Evolutionary conservation across 345 rosid genomes (phyloP).

Genomic region (Brassica nigra): DNA sequence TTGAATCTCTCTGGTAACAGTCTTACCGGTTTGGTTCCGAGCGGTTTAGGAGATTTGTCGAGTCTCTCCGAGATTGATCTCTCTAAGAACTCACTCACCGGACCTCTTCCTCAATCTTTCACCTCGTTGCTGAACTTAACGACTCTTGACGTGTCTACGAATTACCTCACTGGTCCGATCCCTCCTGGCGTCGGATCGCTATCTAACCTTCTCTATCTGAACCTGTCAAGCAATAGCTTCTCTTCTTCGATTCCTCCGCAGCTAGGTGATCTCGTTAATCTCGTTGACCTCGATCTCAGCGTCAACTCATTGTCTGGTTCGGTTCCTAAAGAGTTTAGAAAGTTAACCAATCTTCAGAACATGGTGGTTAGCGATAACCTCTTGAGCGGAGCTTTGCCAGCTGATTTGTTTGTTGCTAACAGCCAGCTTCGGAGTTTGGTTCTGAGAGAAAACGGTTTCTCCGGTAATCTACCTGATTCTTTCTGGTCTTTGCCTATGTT

Average conservation of each 20-base stretch:
- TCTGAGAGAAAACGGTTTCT: slow-evolving; percentile 57
- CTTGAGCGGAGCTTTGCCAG: slow-evolving; percentile 63
- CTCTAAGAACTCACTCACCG: slow-evolving; percentile 62
- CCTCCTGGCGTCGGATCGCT: slow-evolving; percentile 62
- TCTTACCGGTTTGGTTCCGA: slow-evolving; percentile 63
- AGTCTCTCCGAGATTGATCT: slow-evolving; percentile 66
- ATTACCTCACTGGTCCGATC: slow-evolving; percentile 63
- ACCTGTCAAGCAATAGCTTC: slow-evolving; percentile 73
- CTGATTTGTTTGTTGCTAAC: slow-evolving; percentile 46
- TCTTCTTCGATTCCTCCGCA: slow-evolving; percentile 67
- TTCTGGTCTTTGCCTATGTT: slow-evolving; percentile 66
- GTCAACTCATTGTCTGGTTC: slow-evolving; percentile 71
- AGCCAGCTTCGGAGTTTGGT: slow-evolving; percentile 64
- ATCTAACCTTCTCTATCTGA: slow-evolving; percentile 57
- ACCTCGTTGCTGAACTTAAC: slow-evolving; percentile 55
- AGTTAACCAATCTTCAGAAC: slow-evolving; percentile 58
- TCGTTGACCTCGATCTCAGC: slow-evolving; percentile 86
- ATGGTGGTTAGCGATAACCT: slow-evolving; percentile 64
- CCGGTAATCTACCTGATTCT: slow-evolving; percentile 53
- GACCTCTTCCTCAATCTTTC: slow-evolving; percentile 69
- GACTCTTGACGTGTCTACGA: slow-evolving; percentile 71
- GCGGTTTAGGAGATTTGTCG: slow-evolving; percentile 57
- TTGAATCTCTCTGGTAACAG: slow-evolving; percentile 66
- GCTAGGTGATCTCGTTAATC: slow-evolving; percentile 63
- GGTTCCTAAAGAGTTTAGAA: slow-evolving; percentile 62